phyloP scores from a whole-genome alignment of 1,284 basidiomycete genomes.

The Stygiomarasmius scandens region DNA sequence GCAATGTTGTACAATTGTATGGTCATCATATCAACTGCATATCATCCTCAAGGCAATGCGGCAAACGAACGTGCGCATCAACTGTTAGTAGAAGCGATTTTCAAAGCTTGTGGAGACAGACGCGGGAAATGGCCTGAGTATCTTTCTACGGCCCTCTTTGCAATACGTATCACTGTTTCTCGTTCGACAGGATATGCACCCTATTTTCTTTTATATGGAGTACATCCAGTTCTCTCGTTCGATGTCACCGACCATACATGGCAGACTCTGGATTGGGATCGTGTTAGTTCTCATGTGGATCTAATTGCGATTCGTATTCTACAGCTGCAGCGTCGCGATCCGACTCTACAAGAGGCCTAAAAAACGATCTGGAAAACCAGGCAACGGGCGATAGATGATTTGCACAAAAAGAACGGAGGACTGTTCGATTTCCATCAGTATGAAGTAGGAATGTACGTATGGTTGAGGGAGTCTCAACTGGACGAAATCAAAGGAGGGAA shows the following conservation, averaged over 20 bases:
- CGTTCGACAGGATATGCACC: conserved; percentile 24
- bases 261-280: conserved; percentile 30
- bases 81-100: conserved; percentile 24
- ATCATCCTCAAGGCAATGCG: conserved; percentile 35
- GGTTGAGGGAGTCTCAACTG: conserved; percentile 32
- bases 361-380: conserved; percentile 17
- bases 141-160: conserved; percentile 17
- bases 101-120: conserved; percentile 23
- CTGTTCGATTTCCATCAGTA: conserved; percentile 14
- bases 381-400: conserved; percentile 26
- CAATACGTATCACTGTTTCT: conserved; percentile 20
- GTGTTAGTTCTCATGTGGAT: conserved; percentile 21
- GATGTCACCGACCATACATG: conserved; percentile 35
- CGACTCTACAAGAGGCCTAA: conserved; percentile 18
- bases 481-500: conserved; percentile 21
- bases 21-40: conserved; percentile 28
- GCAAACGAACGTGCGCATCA: conserved; percentile 29
- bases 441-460: conserved; percentile 21
- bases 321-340: conserved; percentile 25
- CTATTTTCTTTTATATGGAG: conserved; percentile 36
- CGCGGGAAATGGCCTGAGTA: conserved; percentile 16
- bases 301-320: conserved; percentile 25
- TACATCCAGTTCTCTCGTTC: conserved; percentile 32
- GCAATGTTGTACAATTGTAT: conserved; percentile 24
- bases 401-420: conserved; percentile 19